A percentile compares a stretch with the other conserved stretches of the same genome.
These are phyloP conservation scores for Debaryomyces fabryi DNA, from an alignment of 1,139 yeast genomes.

Conservation along the genomic window DNA sequence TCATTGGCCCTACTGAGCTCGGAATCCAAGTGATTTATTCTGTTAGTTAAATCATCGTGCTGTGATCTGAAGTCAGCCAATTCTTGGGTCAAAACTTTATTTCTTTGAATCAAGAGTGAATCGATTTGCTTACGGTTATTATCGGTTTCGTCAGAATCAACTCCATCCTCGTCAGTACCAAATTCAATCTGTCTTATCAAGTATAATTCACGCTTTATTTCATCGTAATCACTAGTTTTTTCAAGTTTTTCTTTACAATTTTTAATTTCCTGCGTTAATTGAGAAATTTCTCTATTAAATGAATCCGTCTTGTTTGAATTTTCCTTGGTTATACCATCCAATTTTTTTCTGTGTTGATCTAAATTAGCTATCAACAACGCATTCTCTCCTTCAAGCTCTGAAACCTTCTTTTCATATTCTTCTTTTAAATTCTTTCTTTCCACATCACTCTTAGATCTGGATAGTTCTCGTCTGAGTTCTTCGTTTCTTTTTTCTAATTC, in stretches of 20 bases:
- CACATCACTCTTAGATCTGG: constrained; percentile 51
- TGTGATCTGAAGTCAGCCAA: constrained; percentile 59
- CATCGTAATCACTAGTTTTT: constrained; percentile 67
- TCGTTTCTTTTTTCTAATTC: constrained; percentile 82
- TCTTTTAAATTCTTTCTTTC: constrained; percentile 36
- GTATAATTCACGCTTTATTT: constrained; percentile 71
- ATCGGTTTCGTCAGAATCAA: constrained; percentile 15
- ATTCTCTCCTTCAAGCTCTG: constrained; percentile 68
- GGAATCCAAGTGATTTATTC: constrained; percentile 43
- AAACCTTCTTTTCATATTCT: constrained; percentile 43
- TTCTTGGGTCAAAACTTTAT: constrained; percentile 63
- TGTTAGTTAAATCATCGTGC: constrained; percentile 41
- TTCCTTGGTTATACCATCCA: constrained; percentile 36
- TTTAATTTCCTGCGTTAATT: constrained; percentile 53
- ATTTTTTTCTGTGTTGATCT: constrained; percentile 49
- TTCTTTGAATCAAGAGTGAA: constrained; percentile 56
- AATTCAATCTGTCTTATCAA: constrained; percentile 76
- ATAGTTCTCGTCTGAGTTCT: constrained; percentile 66
- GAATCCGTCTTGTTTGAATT: constrained; percentile 36
- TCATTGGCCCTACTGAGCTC: constrained; percentile 37
- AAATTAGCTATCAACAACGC: constrained; percentile 64
- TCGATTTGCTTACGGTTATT: constrained; percentile 35
- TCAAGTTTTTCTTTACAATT: constrained; percentile 50
- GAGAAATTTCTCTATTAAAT: constrained; percentile 48
- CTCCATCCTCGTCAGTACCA: constrained; percentile 46